A percentile compares a stretch with the other conserved stretches of the same genome.
phyloP scores from a whole-genome alignment of 306 rosid species.

The Quillaja saponaria region DNA sequence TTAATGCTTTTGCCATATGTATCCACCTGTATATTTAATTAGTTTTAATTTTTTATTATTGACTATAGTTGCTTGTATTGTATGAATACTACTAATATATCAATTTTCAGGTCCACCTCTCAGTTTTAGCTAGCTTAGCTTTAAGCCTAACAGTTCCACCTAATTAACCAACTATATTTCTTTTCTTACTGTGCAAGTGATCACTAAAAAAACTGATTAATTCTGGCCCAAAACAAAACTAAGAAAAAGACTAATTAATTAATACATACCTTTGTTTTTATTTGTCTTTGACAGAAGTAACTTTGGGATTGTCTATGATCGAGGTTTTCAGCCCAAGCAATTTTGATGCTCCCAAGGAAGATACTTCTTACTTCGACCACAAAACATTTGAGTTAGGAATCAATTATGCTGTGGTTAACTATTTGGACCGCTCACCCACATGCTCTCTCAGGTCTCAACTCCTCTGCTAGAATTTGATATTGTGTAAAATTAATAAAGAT shows the following conservation, averaged over 20 bases:
- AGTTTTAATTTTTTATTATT: constrained; percentile 5
- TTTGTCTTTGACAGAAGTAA: background rate
- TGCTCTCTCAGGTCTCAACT: too few relatives aligned
- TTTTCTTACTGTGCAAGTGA: constrained; percentile 32
- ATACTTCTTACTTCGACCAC: constrained; percentile 53
- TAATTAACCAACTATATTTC: constrained; percentile 37
- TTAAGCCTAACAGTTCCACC: constrained; percentile 41
- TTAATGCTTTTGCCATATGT: constrained; percentile 35
- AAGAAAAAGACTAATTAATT: too few relatives aligned
- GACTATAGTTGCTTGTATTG: constrained; percentile 8
- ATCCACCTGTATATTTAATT: constrained; percentile 15
- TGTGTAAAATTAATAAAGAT: too few relatives aligned
- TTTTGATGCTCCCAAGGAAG: constrained; percentile 64
- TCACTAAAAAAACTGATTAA: too few relatives aligned
- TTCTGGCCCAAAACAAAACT: too few relatives aligned
- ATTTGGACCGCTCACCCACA: constrained; percentile 37
- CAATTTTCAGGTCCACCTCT: constrained; percentile 21
- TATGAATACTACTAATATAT: background rate
- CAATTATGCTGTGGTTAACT: constrained; percentile 37
- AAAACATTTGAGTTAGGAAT: constrained; percentile 32
- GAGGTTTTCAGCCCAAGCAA: constrained; percentile 38
- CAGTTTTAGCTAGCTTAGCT: constrained; percentile 5
- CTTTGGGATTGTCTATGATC: constrained; percentile 32
- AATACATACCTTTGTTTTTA: too few relatives aligned
- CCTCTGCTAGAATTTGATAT: too few relatives aligned